These are phyloP conservation scores for Amoeboaphelidium protococcarum DNA, from an alignment of 371 early-diverging fungal genomes.

Conservation along the genomic window DNA sequence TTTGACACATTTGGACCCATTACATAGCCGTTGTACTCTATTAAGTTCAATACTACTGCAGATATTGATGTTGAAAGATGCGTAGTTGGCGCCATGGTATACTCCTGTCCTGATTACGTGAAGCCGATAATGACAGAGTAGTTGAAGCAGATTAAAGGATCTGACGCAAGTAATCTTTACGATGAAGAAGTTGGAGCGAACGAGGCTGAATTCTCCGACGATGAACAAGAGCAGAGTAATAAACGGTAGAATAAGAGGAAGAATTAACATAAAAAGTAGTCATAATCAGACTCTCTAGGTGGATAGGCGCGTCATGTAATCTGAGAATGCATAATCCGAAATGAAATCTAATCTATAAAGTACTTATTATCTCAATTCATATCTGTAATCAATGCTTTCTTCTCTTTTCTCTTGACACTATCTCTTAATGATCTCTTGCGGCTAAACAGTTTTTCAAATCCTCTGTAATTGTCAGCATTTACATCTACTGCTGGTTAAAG, in stretches of 20 bases:
- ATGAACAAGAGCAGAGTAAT: not conserved
- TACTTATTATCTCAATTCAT: no score
- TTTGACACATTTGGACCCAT: slow-evolving; percentile 89
- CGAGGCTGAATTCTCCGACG: not conserved
- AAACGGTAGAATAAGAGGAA: not conserved
- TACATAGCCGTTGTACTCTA: slow-evolving; percentile 42
- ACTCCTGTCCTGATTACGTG: slow-evolving; percentile 27
- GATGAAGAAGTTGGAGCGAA: slow-evolving; percentile 29
- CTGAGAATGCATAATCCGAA: no score
- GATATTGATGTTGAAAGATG: slow-evolving; percentile 24
- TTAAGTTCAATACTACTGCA: slow-evolving; percentile 31
- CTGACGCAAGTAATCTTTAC: slow-evolving; percentile 68
- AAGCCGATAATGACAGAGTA: slow-evolving; percentile 33
- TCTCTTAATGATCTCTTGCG: not conserved
- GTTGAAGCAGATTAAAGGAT: slow-evolving; percentile 36
- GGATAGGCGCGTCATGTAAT: no score
- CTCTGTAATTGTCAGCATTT: not conserved
- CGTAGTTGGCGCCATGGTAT: slow-evolving; percentile 26
- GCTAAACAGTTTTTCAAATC: not conserved
- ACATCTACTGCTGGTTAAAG: not conserved
- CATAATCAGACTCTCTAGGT: no score
- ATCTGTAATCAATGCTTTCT: no score
- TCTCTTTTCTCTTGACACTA: not conserved
- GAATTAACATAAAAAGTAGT: no score
- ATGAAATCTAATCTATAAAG: no score